Evolutionary conservation across 257 asterid species (phyloP), one percentile per base, ranked within the genome.

Genomic region (Schizonepeta tenuifolia): DNA sequence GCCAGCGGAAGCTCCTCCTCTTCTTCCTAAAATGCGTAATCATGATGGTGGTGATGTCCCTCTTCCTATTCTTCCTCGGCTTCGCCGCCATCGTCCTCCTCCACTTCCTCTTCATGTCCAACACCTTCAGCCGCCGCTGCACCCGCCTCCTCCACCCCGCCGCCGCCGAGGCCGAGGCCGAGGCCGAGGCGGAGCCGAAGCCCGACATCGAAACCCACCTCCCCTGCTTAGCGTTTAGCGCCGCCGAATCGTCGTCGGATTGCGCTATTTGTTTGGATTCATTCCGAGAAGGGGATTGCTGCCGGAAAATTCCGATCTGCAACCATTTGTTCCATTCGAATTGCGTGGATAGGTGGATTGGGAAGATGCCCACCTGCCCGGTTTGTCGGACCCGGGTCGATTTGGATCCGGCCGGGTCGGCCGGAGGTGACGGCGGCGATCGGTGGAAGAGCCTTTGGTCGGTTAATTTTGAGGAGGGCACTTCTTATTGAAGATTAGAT

Each of bases 251-350:
- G 11, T 43, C 50, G 2, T 69, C 73, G 58, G 98, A 91, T 65
- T 93, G 97, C 49, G 88, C 96, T 6, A 91, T 93, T 62, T 91
- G 98, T 61, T 71, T 93, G 87, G 98, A 91, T 65, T 71, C 80
- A 1, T 86, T 93, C 47, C 70, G 49, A 47, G 96, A 86, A 7
- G 95, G 88, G 17, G 98, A 91, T 0, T 7, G 20, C 15, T 88
- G 96, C 33, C 75, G 94, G 81, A 73, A 75, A 51, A 74, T 93
- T 58, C 96, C 93, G 7, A 77, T 78, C 76, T 93, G 98, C 72
- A 50, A 65, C 38, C 98, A 93, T 56, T 40, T 93, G 54, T 93
- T 93, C 73, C 97, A 93, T 65, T 77, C 81, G 51, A 75, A 71
- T 28, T 93, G 98, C 63, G 86, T 91, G 55, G 96, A 90, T 82